phyloP scores from a whole-genome alignment of 2,329 filamentous ascomycete genomes.

The Fusarium begoniae region DNA sequence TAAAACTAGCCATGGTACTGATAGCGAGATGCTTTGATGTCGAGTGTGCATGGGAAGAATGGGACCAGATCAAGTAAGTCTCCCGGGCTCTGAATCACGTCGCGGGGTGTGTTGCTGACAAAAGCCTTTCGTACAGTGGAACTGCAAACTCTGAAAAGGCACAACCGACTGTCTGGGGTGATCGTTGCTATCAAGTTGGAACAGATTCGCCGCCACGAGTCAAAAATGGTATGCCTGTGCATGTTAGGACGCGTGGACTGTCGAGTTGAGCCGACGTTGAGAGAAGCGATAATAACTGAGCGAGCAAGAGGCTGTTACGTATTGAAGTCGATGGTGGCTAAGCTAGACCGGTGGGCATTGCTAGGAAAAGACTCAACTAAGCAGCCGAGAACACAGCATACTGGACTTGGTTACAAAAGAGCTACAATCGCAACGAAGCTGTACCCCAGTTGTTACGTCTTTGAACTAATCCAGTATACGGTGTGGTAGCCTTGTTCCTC shows the following conservation, averaged over 20 bases:
- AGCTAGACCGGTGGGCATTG: not conserved
- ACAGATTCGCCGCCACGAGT: conserved; percentile 43
- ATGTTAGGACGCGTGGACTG: conserved; percentile 30
- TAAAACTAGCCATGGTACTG: conserved; percentile 20
- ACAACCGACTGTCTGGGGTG: conserved; percentile 45
- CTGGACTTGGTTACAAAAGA: not conserved
- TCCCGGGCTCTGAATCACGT: not conserved
- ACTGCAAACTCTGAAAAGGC: not conserved
- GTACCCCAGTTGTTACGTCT: not conserved
- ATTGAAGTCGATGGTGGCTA: not conserved
- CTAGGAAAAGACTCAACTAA: not conserved
- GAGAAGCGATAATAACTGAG: not conserved
- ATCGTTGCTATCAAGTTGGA: conserved; percentile 52
- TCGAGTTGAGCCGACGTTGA: not conserved
- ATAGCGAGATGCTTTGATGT: conserved; percentile 31
- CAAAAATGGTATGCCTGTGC: conserved; percentile 52
- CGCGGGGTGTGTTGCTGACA: not conserved
- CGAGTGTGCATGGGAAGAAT: conserved; percentile 31
- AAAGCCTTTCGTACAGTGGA: not conserved
- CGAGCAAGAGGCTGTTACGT: not conserved
- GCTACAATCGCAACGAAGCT: not conserved
- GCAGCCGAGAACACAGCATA: not conserved
- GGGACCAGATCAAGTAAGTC: conserved; percentile 21
- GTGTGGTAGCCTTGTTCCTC: not conserved
- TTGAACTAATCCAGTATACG: not conserved